Conservation (phyloP, 2,329 filamentous ascomycete genomes). For the Coleophoma cylindrospora region DNA sequence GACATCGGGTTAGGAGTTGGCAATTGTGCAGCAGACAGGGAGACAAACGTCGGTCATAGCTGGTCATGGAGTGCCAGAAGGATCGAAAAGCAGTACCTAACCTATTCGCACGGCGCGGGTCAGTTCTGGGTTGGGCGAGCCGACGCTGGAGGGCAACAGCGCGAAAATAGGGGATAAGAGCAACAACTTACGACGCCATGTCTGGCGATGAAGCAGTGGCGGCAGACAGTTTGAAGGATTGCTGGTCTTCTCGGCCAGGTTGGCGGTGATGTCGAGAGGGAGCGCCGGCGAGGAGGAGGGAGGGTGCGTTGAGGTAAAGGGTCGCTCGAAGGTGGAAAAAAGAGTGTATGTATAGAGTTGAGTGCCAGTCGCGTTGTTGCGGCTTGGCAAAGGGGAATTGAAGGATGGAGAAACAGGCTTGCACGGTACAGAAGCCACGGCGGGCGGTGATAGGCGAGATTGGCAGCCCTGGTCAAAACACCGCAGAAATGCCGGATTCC, state of each 20-base stretch:
- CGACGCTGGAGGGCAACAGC: background rate
- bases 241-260: background rate
- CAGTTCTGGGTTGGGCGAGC: conserved; percentile 9
- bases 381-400: background rate
- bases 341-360: background rate
- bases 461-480: background rate
- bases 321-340: background rate
- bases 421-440: background rate
- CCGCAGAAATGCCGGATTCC: background rate
- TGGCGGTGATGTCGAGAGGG: background rate
- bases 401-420: too few species aligned
- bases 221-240: conserved; percentile 18
- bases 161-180: conserved; percentile 11
- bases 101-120: conserved; percentile 32
- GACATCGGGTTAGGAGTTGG: conserved; percentile 34
- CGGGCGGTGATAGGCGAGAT: background rate
- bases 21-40: conserved; percentile 2
- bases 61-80: conserved; percentile 88
- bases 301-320: background rate
- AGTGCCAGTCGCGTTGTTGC: conserved; percentile 3
- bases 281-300: background rate
- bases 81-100: conserved; percentile 72
- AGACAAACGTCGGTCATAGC: conserved; percentile 60
- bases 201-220: conserved; percentile 20
- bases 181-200: conserved; percentile 26